Percentiles rank a stretch among this genome's conserved stretches.
Conservation (phyloP, 352 stramenopile species). For the Phytophthora meadii region DNA sequence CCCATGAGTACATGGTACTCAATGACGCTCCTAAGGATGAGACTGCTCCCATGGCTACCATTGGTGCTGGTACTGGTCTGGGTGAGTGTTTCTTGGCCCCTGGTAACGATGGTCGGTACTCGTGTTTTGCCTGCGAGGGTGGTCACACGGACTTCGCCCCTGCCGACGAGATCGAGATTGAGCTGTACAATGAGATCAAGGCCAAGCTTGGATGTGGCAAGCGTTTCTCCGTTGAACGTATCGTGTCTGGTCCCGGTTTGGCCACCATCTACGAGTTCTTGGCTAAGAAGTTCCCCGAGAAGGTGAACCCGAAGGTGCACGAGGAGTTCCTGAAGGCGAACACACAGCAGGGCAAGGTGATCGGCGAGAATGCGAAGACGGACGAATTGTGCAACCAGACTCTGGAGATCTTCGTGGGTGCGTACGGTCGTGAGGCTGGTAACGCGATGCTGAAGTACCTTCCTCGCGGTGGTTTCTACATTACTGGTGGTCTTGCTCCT, state of each 20-base stretch:
- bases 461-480: slow-evolving; percentile 95
- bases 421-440: slow-evolving; percentile 95
- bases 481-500: slow-evolving; percentile 95
- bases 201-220: slow-evolving; percentile 73
- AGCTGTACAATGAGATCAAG: slow-evolving; percentile 83
- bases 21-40: slow-evolving; percentile 73
- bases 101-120: slow-evolving; percentile 82
- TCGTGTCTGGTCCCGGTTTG: slow-evolving; percentile 95
- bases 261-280: slow-evolving; percentile 97
- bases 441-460: slow-evolving; percentile 95
- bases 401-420: slow-evolving; percentile 94
- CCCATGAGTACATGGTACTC: slow-evolving; percentile 89
- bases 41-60: slow-evolving; percentile 91
- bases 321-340: slow-evolving; percentile 62
- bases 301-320: slow-evolving; percentile 82
- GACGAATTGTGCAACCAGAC: slow-evolving; percentile 86
- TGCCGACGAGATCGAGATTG: slow-evolving; percentile 85
- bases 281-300: slow-evolving; percentile 87
- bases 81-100: slow-evolving; percentile 96
- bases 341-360: slow-evolving; percentile 74
- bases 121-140: slow-evolving; percentile 92
- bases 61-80: slow-evolving; percentile 96
- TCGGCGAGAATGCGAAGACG: slow-evolving; percentile 86
- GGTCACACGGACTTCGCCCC: slow-evolving; percentile 96
- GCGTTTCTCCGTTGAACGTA: slow-evolving; percentile 94